phyloP scores from a whole-genome alignment of 345 rosid genomes.

The Clausena lansium region DNA sequence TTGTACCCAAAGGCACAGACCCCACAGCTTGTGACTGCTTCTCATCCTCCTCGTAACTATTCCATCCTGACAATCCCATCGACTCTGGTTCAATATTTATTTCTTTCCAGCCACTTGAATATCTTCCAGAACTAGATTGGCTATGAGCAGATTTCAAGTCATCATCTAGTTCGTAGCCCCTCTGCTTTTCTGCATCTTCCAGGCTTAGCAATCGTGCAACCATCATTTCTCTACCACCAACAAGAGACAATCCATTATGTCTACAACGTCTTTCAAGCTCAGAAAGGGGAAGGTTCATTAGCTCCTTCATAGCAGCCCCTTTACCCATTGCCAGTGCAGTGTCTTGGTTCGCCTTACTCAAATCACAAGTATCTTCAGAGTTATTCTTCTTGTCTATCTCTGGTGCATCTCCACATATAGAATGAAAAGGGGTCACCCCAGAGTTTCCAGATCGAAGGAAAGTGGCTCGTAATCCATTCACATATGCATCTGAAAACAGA shows the following conservation, averaged over 20 bases:
- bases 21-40: slow-evolving; percentile 36
- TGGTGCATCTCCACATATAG: slow-evolving; percentile 84
- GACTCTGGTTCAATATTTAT: slow-evolving; percentile 46
- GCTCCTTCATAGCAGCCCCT: slow-evolving; percentile 88
- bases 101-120: slow-evolving; percentile 51
- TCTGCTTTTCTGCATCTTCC: slow-evolving; percentile 93
- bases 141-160: slow-evolving; percentile 60
- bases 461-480: slow-evolving; percentile 89
- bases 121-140: slow-evolving; percentile 48
- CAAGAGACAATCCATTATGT: slow-evolving; percentile 94
- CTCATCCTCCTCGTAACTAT: slow-evolving; percentile 44
- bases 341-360: slow-evolving; percentile 62
- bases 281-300: slow-evolving; percentile 78
- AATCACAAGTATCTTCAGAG: slow-evolving; percentile 45
- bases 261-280: slow-evolving; percentile 98
- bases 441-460: slow-evolving; percentile 87
- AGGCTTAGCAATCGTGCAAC: slow-evolving; percentile 88
- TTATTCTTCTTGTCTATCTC: slow-evolving; percentile 66
- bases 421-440: slow-evolving; percentile 83
- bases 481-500: slow-evolving; percentile 98
- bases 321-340: slow-evolving; percentile 94
- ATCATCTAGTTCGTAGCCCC: slow-evolving; percentile 75
- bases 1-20: slow-evolving; percentile 37
- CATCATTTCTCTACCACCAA: slow-evolving; percentile 98
- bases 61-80: slow-evolving; percentile 45